Evolutionary conservation across 495 filamentous ascomycete genomes (phyloP).

Genomic region (Penicillium paradoxum): DNA sequence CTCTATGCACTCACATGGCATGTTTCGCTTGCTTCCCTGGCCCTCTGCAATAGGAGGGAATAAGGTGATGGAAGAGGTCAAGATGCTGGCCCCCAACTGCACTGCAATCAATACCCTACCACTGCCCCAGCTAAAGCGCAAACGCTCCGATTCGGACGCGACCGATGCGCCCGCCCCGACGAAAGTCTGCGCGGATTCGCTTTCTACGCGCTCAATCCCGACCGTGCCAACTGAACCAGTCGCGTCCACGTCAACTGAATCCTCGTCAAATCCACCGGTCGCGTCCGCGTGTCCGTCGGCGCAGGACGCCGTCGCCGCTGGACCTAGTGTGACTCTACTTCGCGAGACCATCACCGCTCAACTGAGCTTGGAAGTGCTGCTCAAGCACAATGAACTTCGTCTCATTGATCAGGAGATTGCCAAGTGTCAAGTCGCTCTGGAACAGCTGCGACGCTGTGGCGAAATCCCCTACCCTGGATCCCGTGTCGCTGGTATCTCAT

Average conservation of each 20-base stretch:
- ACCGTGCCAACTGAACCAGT: constrained; percentile 4
- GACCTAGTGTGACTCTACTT: constrained; percentile 37
- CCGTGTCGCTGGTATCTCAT: constrained; percentile 52
- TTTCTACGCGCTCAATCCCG: constrained; percentile 6
- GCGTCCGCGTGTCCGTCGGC: constrained; percentile 11
- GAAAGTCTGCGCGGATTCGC: constrained; percentile 29
- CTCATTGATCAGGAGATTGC: constrained; percentile 94
- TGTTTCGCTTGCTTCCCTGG: constrained; percentile 55
- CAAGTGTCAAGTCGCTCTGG: constrained; percentile 91
- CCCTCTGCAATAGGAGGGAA: constrained; percentile 51
- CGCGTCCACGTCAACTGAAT: constrained; percentile 1
- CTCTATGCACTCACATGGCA: constrained; percentile 46
- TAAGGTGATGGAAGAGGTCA: constrained; percentile 47
- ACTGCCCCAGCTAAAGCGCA: constrained; percentile 51
- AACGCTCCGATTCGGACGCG: constrained; percentile 41
- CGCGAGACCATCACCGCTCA: constrained; percentile 76
- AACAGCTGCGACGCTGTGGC: constrained; percentile 88
- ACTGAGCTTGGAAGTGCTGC: constrained; percentile 82
- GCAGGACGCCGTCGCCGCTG: constrained; percentile 19
- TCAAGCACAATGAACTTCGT: constrained; percentile 91
- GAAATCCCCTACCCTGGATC: constrained; percentile 81
- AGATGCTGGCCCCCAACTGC: constrained; percentile 38
- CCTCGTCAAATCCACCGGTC: constrained; percentile 11
- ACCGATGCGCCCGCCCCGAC: constrained; percentile 31
- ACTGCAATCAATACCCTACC: constrained; percentile 26